These are phyloP conservation scores for Penstemon eatonii DNA, from an alignment of 257 asterid genomes.

Conservation along the genomic window DNA sequence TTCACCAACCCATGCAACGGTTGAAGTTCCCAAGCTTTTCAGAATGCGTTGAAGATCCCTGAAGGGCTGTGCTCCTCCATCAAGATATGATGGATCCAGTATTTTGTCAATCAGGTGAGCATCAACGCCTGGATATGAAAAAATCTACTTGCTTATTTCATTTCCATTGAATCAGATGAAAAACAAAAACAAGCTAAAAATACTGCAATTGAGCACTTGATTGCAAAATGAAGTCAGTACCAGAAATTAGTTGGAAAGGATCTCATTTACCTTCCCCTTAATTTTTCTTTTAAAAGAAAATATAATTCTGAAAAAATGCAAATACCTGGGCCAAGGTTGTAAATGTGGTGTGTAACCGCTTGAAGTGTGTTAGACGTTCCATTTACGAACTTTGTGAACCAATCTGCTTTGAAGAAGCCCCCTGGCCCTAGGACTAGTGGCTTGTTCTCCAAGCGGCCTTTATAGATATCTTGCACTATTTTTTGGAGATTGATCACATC, in stretches of 20 bases:
- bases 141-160: background rate
- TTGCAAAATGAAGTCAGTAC: background rate
- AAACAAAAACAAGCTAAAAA: background rate
- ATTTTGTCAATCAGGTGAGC: slow-evolving; percentile 70
- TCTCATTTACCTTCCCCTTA: background rate
- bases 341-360: slow-evolving; percentile 80
- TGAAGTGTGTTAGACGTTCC: slow-evolving; percentile 54
- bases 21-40: slow-evolving; percentile 35
- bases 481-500: slow-evolving; percentile 51
- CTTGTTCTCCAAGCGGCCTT: slow-evolving; percentile 31
- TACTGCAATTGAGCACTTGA: background rate
- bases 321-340: slow-evolving; percentile 91
- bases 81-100: slow-evolving; percentile 64
- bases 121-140: slow-evolving; percentile 49
- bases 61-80: slow-evolving; percentile 57
- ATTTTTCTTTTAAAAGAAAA: background rate
- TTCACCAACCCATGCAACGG: slow-evolving; percentile 82
- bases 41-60: slow-evolving; percentile 50
- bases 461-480: slow-evolving; percentile 53
- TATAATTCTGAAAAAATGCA: background rate
- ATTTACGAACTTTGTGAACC: slow-evolving; percentile 55
- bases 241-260: background rate
- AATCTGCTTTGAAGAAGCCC: slow-evolving; percentile 62
- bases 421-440: slow-evolving; percentile 87
- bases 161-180: background rate